Evolutionary conservation across 1,284 basidiomycete genomes (phyloP).

Genomic region (Trametes versicolor): DNA sequence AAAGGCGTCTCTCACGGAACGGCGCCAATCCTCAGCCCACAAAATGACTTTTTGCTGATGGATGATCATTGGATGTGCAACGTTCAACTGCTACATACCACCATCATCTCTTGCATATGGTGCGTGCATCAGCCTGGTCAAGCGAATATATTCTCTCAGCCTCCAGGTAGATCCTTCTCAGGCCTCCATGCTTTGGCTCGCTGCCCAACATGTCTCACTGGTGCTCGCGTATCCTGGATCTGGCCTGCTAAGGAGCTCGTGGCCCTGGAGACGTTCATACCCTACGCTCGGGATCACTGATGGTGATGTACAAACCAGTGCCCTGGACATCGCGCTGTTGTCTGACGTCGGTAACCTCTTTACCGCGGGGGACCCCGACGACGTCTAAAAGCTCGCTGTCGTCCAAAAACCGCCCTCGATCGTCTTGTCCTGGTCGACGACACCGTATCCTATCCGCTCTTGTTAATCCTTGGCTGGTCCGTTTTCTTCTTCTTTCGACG

Average conservation of each 20-base stretch:
- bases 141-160: neutral
- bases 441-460: constrained; percentile 9
- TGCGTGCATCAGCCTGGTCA: neutral
- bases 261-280: neutral
- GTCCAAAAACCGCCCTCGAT: neutral
- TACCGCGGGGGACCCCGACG: constrained; percentile 4
- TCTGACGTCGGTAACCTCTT: constrained; percentile 15
- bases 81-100: too few relatives aligned
- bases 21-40: too few relatives aligned
- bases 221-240: neutral
- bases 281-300: constrained; percentile 23
- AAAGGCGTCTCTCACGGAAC: too few relatives aligned
- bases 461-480: constrained; percentile 28
- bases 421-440: constrained; percentile 30
- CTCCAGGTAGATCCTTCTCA: neutral
- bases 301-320: constrained; percentile 33
- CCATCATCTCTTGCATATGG: too few relatives aligned
- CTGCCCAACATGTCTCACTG: neutral
- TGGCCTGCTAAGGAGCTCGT: neutral
- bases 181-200: neutral
- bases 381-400: constrained; percentile 16
- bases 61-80: too few relatives aligned
- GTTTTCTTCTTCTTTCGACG: constrained; percentile 1
- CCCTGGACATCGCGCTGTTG: constrained; percentile 19
- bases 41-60: too few relatives aligned